Evolutionary conservation across 345 rosid genomes (phyloP), one percentile per base, ranked within the genome.

Genomic region (Acer campestre): DNA sequence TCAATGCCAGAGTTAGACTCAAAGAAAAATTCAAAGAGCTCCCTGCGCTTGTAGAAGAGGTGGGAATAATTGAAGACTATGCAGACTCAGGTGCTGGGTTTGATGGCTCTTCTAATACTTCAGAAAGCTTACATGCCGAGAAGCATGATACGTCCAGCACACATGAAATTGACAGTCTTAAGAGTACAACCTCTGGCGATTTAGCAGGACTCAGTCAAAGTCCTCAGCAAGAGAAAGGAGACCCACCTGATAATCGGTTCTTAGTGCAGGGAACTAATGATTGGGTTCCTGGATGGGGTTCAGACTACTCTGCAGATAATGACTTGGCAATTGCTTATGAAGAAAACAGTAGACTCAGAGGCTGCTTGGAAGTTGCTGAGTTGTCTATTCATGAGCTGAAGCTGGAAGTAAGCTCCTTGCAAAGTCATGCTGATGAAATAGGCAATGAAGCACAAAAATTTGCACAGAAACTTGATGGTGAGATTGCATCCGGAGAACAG

Each of bases 31-130:
- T 81, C 70, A 86, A 84, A 81, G 94, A 85, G 74, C 87, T 76
- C 62, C 78, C 80, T 23, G 84, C 81, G 22, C 81, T 79, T 67
- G 92, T 82, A 82, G 94, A 84, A 75, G 88, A 88, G 62, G 76
- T 66, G 49, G 86, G 85, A 65, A 73, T 73, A 59, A 89, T 78
- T 78, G 93, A 86, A 81, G 94, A 86, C 10, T 87, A 78, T 67
- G 83, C 82, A 67, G 97, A 89, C 58, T 90, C 91, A 62, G 84
- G 89, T 65, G 83, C 84, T 85, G 95, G 95, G 67, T 87, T 88
- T 83, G 99, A 96, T 85, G 95, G 87, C 71, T 94, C 97, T 82
- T 94, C 98, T 75, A 93, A 90, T 84, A 88, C 97, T 67, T 94
- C 98, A 61, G 99, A 64, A 80, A 91, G 97, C 73, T 72, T 92